phyloP scores from a whole-genome alignment of 2,329 filamentous ascomycete species.

The Gremmenia infestans region DNA sequence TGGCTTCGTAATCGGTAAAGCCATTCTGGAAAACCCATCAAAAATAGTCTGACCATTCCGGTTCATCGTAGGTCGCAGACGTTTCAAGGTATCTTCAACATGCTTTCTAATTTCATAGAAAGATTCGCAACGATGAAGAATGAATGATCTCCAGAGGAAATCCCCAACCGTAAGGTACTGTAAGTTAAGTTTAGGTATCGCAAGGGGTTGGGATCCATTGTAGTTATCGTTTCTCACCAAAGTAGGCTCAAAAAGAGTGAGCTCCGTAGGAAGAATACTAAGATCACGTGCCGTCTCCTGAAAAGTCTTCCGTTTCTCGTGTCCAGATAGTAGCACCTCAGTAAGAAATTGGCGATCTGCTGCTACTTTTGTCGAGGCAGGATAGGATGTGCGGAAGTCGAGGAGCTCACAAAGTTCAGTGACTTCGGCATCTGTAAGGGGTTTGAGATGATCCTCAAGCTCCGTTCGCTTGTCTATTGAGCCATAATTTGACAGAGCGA shows the following conservation, averaged over 20 bases:
- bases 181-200: conserved; percentile 89
- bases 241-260: conserved; percentile 70
- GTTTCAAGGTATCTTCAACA: conserved; percentile 75
- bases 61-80: conserved; percentile 65
- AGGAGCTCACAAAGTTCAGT: conserved; percentile 63
- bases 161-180: conserved; percentile 94
- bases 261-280: conserved; percentile 78
- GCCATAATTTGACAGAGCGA: conserved; percentile 88
- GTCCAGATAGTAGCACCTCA: conserved; percentile 68
- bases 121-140: conserved; percentile 82
- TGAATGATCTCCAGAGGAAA: conserved; percentile 92
- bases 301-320: conserved; percentile 76
- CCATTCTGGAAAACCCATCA: conserved; percentile 86
- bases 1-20: conserved; percentile 77
- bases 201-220: conserved; percentile 79
- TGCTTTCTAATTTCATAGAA: conserved; percentile 94
- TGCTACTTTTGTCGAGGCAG: conserved; percentile 59
- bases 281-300: conserved; percentile 71
- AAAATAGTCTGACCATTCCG: conserved; percentile 67
- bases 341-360: conserved; percentile 59
- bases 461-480: conserved; percentile 78
- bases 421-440: conserved; percentile 71
- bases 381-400: conserved; percentile 78
- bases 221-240: conserved; percentile 80
- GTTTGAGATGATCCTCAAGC: conserved; percentile 67